A percentile compares a stretch with the other conserved stretches of the same genome.
These are phyloP conservation scores for Trametes cingulata DNA, from an alignment of 768 basidiomycete genomes.

Conservation along the genomic window DNA sequence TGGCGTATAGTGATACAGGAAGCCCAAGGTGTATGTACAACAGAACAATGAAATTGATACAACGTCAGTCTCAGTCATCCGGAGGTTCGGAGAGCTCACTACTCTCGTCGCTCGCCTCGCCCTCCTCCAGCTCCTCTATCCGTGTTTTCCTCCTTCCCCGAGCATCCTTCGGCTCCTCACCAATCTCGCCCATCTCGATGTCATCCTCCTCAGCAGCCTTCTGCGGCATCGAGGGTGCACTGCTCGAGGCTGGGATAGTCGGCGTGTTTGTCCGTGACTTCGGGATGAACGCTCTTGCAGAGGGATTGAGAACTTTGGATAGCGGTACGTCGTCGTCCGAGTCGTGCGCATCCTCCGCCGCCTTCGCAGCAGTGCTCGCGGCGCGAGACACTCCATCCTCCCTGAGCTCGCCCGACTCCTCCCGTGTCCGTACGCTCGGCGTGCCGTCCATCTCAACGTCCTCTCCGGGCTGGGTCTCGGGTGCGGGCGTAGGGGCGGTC, in stretches of 20 bases:
- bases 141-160: slow-evolving; percentile 51
- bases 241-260: slow-evolving; percentile 2
- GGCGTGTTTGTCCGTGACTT: slow-evolving; percentile 33
- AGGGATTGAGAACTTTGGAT: slow-evolving; percentile 35
- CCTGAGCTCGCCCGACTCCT: slow-evolving; percentile 27
- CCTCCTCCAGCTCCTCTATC: slow-evolving; percentile 81
- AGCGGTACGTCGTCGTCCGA: slow-evolving; percentile 38
- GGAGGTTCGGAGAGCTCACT: slow-evolving; percentile 79
- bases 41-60: slow-evolving; percentile 7
- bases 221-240: slow-evolving; percentile 15
- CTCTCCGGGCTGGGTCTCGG: slow-evolving; percentile 36
- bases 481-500: slow-evolving; percentile 49
- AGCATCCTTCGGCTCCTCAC: slow-evolving; percentile 60
- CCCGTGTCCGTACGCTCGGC: slow-evolving; percentile 19
- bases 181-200: slow-evolving; percentile 91
- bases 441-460: slow-evolving; percentile 29
- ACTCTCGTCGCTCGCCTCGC: slow-evolving; percentile 81
- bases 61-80: slow-evolving; percentile 41
- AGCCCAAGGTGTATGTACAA: slow-evolving; percentile 11
- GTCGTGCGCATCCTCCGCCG: slow-evolving; percentile 47
- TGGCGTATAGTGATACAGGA: slow-evolving; percentile 24
- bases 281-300: slow-evolving; percentile 37
- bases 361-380: slow-evolving; percentile 42
- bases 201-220: slow-evolving; percentile 68
- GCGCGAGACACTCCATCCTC: slow-evolving; percentile 22